Base-by-base conservation (phyloP, 1,139 yeast genomes). In the Lipomyces yarrowii region DNA sequence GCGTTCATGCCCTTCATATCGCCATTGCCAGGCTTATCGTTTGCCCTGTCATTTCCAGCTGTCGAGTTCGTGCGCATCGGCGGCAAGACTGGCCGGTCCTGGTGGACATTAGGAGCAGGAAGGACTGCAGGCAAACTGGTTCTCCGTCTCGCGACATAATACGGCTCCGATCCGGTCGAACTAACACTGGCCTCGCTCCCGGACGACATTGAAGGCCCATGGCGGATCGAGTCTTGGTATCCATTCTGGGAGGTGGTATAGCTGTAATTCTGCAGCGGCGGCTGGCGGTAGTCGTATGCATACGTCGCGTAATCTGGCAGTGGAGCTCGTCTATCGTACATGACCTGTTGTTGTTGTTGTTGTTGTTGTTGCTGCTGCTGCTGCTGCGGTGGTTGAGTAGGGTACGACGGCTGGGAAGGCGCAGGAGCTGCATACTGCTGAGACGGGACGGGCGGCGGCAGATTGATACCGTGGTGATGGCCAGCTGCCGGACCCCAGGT, bases 1-100 rank as follows among this genome's bases (percentile, higher is more conserved):
- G 64, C 67, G 21, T 61, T 59, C 65, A 64, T 62, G 21, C 65
- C 65, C 55, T 64, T 61, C 61, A 60, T 51, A 15, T 37, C 58
- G 32, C 39, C 58, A 15, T 18, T 23, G 51, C 48, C 58, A 18
- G 37, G 11, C 23, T 54, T 32, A 18, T 32, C 57, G 32, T 56
- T 21, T 8, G 26, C 32, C 18, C 30, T 18, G 48, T 35, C 58
- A 30, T 32, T 30, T 7, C 32, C 42, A 32, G 21, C n/a, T n/a
- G 42, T 30, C 35, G 57, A 26, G 52, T 52, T 30, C 23, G 61
- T 56, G 32, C 58, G 58, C 61, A 59, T 59, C 8, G 61, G 61
- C n/a, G 61, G 61, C 23, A 59, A 39, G 33, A 59, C 52, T 18
- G 37, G 42, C 48, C 30, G 32, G 18, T 52, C 33, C n/a, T 37